phyloP scores from a whole-genome alignment of 345 rosid genomes.

The Gossypium arboreum region DNA sequence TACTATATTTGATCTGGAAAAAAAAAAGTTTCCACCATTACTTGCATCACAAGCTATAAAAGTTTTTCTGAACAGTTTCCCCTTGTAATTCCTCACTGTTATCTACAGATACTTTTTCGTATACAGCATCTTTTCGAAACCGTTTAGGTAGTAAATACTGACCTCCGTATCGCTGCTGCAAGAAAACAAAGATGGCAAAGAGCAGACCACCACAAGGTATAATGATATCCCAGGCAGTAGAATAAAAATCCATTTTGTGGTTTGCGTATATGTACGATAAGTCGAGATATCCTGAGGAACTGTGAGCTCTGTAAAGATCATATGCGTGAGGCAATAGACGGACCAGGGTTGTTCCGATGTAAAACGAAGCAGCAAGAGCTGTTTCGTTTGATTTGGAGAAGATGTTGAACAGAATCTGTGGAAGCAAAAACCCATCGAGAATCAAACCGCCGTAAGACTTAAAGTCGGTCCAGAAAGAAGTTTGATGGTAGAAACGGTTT shows the following conservation, averaged over 20 bases:
- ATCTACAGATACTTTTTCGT: slow-evolving; percentile 55
- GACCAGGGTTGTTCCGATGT: slow-evolving; percentile 55
- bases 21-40: background rate
- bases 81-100: slow-evolving; percentile 34
- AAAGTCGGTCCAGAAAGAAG: slow-evolving; percentile 51
- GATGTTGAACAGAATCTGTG: slow-evolving; percentile 74
- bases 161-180: slow-evolving; percentile 78
- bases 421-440: slow-evolving; percentile 73
- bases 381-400: slow-evolving; percentile 42
- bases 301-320: slow-evolving; percentile 73
- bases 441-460: slow-evolving; percentile 78
- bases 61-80: slow-evolving; percentile 11
- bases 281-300: slow-evolving; percentile 48
- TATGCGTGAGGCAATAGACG: slow-evolving; percentile 79
- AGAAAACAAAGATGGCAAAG: slow-evolving; percentile 50
- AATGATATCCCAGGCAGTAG: slow-evolving; percentile 77
- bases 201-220: slow-evolving; percentile 56
- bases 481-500: slow-evolving; percentile 33
- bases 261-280: slow-evolving; percentile 70
- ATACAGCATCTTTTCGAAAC: slow-evolving; percentile 37
- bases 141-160: slow-evolving; percentile 54
- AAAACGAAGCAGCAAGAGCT: slow-evolving; percentile 54
- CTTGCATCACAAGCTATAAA: slow-evolving; percentile 7
- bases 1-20: slow-evolving; percentile 5
- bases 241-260: slow-evolving; percentile 69